Percentiles rank a stretch among this genome's conserved stretches.
Evolutionary conservation across 1,139 yeast species (phyloP).

Genomic region (Magnusiomyces fungicola): DNA sequence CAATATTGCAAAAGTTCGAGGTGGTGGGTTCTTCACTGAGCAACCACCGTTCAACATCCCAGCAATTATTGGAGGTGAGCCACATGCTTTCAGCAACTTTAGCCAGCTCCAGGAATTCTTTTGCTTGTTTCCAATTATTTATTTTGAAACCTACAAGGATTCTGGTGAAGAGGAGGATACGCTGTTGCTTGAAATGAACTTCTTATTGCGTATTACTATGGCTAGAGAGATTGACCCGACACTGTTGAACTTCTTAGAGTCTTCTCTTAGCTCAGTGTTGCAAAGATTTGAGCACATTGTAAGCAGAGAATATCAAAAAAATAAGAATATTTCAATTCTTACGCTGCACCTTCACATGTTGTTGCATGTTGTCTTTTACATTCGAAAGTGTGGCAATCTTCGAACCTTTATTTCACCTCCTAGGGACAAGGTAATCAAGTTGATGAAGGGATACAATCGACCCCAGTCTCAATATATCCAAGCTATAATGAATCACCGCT

Average conservation of each 20-base stretch:
- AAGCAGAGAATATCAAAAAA: not conserved
- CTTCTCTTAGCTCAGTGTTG: not conserved
- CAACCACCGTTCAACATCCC: not conserved
- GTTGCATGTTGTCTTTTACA: not conserved
- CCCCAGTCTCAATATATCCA: not conserved
- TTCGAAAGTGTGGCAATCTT: conserved; percentile 1
- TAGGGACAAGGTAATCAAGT: not conserved
- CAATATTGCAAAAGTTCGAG: conserved; percentile 1
- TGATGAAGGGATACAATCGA: conserved; percentile 2
- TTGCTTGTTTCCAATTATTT: not conserved
- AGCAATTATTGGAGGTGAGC: not conserved
- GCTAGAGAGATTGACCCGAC: not conserved
- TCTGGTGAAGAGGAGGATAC: not conserved
- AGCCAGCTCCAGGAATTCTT: not conserved
- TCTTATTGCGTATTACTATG: not conserved
- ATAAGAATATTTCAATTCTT: not conserved
- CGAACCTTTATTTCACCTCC: not conserved
- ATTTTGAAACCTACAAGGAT: not conserved
- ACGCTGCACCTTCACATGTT: not conserved
- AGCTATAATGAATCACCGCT: not conserved
- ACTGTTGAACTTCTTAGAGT: not conserved
- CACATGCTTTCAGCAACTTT: not conserved
- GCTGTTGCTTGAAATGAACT: not conserved
- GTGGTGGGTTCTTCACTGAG: not conserved
- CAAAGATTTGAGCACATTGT: not conserved